Conservation (phyloP, 2,329 filamentous ascomycete genomes). For the Magnaporthiopsis incrustans region DNA sequence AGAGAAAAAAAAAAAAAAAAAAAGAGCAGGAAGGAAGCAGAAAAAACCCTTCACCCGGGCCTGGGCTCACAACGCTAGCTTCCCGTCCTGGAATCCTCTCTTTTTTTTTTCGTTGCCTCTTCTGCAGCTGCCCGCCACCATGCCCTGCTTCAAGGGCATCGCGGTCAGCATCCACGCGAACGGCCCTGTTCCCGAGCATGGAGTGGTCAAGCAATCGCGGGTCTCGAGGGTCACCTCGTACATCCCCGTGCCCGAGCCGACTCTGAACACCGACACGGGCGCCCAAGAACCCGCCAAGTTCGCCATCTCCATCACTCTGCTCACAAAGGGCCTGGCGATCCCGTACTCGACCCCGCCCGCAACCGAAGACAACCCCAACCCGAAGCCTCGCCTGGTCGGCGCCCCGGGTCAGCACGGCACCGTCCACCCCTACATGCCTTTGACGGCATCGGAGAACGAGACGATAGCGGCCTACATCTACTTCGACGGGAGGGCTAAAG, state of each 20-base stretch:
- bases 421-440: constrained; percentile 79
- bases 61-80: not conserved
- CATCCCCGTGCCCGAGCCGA: constrained; percentile 88
- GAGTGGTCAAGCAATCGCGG: constrained; percentile 88
- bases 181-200: constrained; percentile 80
- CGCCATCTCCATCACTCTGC: constrained; percentile 92
- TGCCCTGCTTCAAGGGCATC: constrained; percentile 99
- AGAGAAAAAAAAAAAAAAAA: not conserved
- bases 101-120: not conserved
- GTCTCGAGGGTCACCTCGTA: constrained; percentile 92
- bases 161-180: constrained; percentile 91
- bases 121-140: constrained; percentile 25
- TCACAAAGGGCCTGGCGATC: constrained; percentile 80
- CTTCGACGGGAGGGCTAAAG: constrained; percentile 90
- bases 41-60: not conserved
- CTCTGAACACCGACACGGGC: constrained; percentile 59
- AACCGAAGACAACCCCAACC: constrained; percentile 66
- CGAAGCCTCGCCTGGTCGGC: constrained; percentile 74
- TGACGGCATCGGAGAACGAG: constrained; percentile 90
- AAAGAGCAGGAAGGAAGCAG: not conserved
- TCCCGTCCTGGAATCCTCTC: not conserved
- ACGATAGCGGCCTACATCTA: constrained; percentile 97
- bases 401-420: constrained; percentile 43
- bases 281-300: constrained; percentile 92
- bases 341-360: constrained; percentile 88